These are phyloP conservation scores for Aspergillus arachidicola DNA, from an alignment of 2,329 filamentous ascomycete genomes.

Conservation along the genomic window DNA sequence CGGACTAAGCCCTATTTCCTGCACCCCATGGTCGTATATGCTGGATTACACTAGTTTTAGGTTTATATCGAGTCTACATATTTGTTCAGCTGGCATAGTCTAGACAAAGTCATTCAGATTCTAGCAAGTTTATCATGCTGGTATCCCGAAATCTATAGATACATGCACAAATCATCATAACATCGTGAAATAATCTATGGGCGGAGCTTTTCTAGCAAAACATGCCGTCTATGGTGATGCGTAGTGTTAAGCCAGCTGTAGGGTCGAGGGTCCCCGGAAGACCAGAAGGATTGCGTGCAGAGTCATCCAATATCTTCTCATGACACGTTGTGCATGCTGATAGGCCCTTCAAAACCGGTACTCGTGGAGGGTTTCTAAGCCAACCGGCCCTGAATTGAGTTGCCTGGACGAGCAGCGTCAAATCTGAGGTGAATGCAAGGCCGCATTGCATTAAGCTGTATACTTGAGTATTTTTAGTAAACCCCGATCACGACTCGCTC, in stretches of 20 bases:
- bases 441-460: not conserved
- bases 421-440: not conserved
- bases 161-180: slow-evolving; percentile 4
- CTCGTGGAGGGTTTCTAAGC: not conserved
- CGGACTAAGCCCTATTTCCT: too few relatives aligned
- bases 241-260: not conserved
- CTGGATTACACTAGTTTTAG: too few relatives aligned
- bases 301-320: not conserved
- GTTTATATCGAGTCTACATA: too few relatives aligned
- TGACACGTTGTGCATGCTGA: not conserved
- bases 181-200: slow-evolving; percentile 5
- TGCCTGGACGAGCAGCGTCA: not conserved
- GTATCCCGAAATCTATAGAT: slow-evolving; percentile 3
- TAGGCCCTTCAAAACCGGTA: not conserved
- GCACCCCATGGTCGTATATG: too few relatives aligned
- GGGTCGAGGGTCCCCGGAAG: not conserved
- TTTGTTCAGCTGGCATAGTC: not conserved
- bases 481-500: slow-evolving; percentile 17
- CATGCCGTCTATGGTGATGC: not conserved
- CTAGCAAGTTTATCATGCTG: not conserved
- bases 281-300: not conserved
- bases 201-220: not conserved
- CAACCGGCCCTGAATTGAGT: not conserved
- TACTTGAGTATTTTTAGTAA: not conserved
- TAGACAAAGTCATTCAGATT: not conserved